Conservation (phyloP, 257 asterid genomes). For the Solanum tarijense region DNA sequence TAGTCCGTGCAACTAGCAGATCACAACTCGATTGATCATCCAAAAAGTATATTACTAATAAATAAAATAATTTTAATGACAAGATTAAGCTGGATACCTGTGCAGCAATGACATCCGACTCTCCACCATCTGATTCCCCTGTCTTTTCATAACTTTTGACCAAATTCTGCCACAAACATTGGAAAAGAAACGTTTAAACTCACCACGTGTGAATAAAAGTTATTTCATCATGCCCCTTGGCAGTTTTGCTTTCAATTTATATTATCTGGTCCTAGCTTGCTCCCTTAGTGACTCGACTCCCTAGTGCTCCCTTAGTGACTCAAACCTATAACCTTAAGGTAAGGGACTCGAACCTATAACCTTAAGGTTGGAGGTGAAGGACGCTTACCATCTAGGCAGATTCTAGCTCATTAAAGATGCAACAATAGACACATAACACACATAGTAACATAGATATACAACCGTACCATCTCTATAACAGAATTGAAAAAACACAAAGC, state of each 20-base stretch:
- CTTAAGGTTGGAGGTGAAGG: background rate
- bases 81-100: slow-evolving; percentile 33
- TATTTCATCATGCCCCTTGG: background rate
- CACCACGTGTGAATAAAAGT: background rate
- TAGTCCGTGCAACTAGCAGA: no score
- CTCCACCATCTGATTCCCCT: slow-evolving; percentile 41
- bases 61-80: background rate
- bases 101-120: slow-evolving; percentile 47
- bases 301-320: background rate
- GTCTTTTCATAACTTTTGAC: slow-evolving; percentile 42
- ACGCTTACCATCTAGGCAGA: background rate
- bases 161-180: slow-evolving; percentile 28
- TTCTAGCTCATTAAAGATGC: background rate
- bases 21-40: no score
- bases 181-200: background rate
- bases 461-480: background rate
- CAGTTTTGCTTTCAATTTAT: background rate
- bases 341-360: background rate
- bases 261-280: background rate
- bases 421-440: background rate
- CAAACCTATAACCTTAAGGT: background rate
- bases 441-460: background rate
- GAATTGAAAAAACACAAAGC: background rate
- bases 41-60: background rate
- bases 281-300: background rate